Evolutionary conservation across 2,329 filamentous ascomycete genomes (phyloP).

Genomic region (Chaetomiaceae sp.): DNA sequence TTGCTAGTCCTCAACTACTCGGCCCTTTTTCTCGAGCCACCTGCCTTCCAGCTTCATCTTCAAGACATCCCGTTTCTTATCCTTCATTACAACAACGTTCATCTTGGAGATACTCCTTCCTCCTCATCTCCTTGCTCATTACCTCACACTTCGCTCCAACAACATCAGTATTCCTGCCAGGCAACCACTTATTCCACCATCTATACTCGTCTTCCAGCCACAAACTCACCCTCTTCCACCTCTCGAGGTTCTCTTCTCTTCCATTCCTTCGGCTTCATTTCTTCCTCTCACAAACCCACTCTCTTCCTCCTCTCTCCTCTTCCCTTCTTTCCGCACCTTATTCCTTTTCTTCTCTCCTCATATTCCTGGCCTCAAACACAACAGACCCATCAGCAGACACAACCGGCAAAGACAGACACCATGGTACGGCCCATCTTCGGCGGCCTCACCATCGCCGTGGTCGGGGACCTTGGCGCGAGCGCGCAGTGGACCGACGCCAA

Average conservation of each 20-base stretch:
- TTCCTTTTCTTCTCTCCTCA: not conserved
- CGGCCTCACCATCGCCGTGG: conserved; percentile 43
- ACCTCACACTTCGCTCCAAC: too few relatives aligned
- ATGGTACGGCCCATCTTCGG: conserved; percentile 22
- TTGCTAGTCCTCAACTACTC: not conserved
- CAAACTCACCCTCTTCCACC: too few relatives aligned
- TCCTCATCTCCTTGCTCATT: too few relatives aligned
- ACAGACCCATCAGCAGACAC: not conserved
- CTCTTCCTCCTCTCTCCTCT: not conserved
- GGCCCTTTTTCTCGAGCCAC: not conserved
- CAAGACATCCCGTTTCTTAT: not conserved
- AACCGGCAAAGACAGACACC: not conserved
- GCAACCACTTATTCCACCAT: too few relatives aligned
- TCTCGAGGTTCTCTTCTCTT: too few relatives aligned
- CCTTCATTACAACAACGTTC: not conserved
- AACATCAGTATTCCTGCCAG: too few relatives aligned
- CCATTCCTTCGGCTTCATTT: too few relatives aligned
- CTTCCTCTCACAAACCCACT: not conserved
- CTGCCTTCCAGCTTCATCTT: not conserved
- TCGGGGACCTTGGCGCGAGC: conserved; percentile 50
- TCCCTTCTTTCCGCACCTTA: not conserved
- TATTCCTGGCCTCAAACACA: not conserved
- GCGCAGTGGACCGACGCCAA: conserved; percentile 45
- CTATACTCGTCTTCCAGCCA: too few relatives aligned
- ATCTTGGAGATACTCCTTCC: not conserved